Evolutionary conservation across 2,329 filamentous ascomycete species (phyloP), one percentile per base, ranked within the genome.

Genomic region (Pseudogymnoascus sp.): DNA sequence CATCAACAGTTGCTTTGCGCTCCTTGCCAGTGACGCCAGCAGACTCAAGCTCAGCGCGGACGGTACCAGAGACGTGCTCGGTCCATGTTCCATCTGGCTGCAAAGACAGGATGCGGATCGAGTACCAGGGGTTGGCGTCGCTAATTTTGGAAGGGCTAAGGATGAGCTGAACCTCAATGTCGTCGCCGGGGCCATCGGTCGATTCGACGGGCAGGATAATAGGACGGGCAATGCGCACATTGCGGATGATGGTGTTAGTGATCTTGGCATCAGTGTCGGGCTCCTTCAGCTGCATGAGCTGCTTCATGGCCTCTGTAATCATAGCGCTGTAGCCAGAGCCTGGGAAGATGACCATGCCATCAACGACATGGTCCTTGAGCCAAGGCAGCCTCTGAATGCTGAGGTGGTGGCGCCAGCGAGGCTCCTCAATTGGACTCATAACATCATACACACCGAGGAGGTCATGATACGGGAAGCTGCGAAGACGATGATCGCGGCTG

Each of bases 291-390:
- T 40, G 37, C 37, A 40, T 11, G 37, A 40, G 37, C 16, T 64
- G 64, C 4, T 64, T 59, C 0, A 37, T 33, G 33, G 75, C 80
- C 64, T 82, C 79, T 1, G 82, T 67, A 0, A 75, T 79, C 80
- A 82, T 82, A 14, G 74, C 70, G 1, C 79, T 69, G 74, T 82
- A 80, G 1, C 80, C 81, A 1, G 81, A 75, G 2, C 78, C 80
- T 1, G 81, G 81, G 60, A 81, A 83, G 13, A 83, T 71, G 31
- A 78, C 76, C 0, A 78, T 77, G 65, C 78, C 79, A 64, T 81
- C 79, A 6, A 84, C 75, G 19, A 79, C 75, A 63, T 84, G 81
- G 63, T 83, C 79, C 59, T 74, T 71, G 7, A 83, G 74, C 81
- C 82, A 84, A 0, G 80, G 79, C 56, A 80, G 79, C 68, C 83